phyloP scores from a whole-genome alignment of 768 basidiomycete species.

The Xerocomus spinulosus region DNA sequence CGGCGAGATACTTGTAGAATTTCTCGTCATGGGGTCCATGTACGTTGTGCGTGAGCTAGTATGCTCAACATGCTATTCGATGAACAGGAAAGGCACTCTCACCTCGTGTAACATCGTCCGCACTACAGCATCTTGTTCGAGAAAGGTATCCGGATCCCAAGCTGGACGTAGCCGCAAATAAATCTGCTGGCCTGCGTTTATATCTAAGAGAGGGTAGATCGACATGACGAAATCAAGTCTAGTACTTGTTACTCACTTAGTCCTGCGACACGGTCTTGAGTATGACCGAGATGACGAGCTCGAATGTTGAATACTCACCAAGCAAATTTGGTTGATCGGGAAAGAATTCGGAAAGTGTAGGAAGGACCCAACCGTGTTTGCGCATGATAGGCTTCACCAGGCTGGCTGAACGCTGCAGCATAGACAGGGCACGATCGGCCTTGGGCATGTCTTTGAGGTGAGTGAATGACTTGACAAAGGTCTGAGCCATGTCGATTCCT shows the following conservation, averaged over 20 bases:
- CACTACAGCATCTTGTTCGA: conserved; percentile 70
- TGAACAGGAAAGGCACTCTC: conserved; percentile 3
- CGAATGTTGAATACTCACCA: conserved; percentile 42
- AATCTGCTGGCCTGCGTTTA: conserved; percentile 80
- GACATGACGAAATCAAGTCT: not conserved
- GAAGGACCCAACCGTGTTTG: conserved; percentile 74
- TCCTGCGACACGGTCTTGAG: conserved; percentile 24
- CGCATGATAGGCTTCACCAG: conserved; percentile 94
- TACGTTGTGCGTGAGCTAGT: conserved; percentile 80
- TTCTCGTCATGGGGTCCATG: conserved; percentile 87
- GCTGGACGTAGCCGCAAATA: conserved; percentile 75
- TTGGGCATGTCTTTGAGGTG: conserved; percentile 67
- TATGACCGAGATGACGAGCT: not conserved
- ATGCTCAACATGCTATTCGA: not conserved
- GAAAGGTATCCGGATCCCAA: conserved; percentile 63
- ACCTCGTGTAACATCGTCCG: conserved; percentile 91
- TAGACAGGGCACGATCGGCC: conserved; percentile 59
- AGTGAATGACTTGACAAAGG: conserved; percentile 61
- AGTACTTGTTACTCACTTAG: conserved; percentile 32
- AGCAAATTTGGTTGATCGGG: conserved; percentile 68
- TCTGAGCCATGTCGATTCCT: conserved; percentile 43
- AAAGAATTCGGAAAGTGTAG: conserved; percentile 83
- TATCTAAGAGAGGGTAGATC: conserved; percentile 40
- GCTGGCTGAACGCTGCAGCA: conserved; percentile 67
- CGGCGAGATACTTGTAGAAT: conserved; percentile 69